These are phyloP conservation scores for Lactarius tabidus DNA, from an alignment of 768 basidiomycete genomes.

Conservation along the genomic window DNA sequence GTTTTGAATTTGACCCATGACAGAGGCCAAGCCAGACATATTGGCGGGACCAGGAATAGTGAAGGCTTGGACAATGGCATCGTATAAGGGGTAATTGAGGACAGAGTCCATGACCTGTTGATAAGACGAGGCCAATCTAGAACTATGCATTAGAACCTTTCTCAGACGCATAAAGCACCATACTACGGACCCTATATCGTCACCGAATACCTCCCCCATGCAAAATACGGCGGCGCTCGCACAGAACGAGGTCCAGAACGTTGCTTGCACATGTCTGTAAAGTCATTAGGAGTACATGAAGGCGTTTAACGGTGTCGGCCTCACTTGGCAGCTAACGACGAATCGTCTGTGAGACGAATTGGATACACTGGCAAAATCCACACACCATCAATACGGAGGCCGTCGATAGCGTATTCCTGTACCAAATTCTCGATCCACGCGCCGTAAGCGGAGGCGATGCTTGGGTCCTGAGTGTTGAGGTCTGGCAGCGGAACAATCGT, in stretches of 20 bases:
- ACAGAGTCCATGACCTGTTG: constrained; percentile 66
- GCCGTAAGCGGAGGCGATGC: constrained; percentile 58
- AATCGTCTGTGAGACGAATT: constrained; percentile 5
- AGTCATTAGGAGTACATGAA: constrained; percentile 7
- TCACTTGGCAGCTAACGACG: constrained; percentile 34
- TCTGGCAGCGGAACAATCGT: constrained; percentile 69
- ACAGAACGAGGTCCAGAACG: constrained; percentile 77
- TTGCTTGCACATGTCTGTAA: constrained; percentile 57
- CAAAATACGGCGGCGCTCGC: constrained; percentile 77
- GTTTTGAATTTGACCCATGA: constrained; percentile 49
- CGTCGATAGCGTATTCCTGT: constrained; percentile 69
- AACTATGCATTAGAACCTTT: constrained; percentile 24
- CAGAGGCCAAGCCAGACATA: constrained; percentile 50
- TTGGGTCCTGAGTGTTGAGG: constrained; percentile 66
- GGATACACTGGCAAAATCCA: background rate
- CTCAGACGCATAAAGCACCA: background rate
- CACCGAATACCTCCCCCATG: constrained; percentile 74
- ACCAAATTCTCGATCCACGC: constrained; percentile 69
- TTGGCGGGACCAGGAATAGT: constrained; percentile 66
- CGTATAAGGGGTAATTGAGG: constrained; percentile 68
- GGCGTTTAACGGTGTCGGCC: constrained; percentile 16
- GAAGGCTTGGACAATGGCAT: constrained; percentile 60
- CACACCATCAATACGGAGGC: constrained; percentile 78
- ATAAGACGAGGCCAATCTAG: constrained; percentile 52
- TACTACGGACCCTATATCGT: constrained; percentile 44